Conservation (phyloP, 106 monocot genomes). For the Triglochin maritima region DNA sequence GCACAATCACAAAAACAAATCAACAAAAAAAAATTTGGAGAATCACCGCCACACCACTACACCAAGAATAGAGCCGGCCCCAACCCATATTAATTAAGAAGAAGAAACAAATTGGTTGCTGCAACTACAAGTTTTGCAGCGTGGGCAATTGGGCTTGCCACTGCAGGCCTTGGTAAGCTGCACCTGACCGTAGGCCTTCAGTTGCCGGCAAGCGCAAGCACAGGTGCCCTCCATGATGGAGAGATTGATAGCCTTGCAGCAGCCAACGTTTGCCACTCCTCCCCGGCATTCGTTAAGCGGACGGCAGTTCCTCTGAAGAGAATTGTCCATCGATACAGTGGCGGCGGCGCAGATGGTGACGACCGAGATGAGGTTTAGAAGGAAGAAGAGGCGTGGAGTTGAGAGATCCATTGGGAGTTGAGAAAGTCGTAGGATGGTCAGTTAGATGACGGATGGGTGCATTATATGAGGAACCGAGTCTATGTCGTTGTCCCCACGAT, state of each 20-base stretch:
- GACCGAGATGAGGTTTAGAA: not conserved
- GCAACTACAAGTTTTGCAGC: conserved; percentile 1
- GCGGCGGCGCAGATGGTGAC: not conserved
- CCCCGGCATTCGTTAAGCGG: not conserved
- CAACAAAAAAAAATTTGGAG: too few species aligned
- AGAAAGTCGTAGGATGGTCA: too few species aligned
- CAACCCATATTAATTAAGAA: too few species aligned
- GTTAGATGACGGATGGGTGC: too few species aligned
- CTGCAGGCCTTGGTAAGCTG: not conserved
- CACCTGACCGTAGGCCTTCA: not conserved
- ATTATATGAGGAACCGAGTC: too few species aligned
- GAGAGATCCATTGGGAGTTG: too few species aligned
- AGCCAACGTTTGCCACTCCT: conserved; percentile 6
- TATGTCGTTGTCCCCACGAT: too few species aligned
- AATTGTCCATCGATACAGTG: not conserved
- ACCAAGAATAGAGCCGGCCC: too few species aligned
- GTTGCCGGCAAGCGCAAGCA: conserved; percentile 2
- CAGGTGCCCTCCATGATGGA: not conserved
- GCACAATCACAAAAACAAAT: too few species aligned
- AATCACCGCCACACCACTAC: too few species aligned
- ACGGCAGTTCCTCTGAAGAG: not conserved
- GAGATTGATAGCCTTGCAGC: conserved; percentile 5
- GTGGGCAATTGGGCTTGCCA: not conserved
- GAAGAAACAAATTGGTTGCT: not conserved
- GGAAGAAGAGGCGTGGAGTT: not conserved